Evolutionary conservation across 2,329 filamentous ascomycete species (phyloP).

Genomic region (Trichoderma aggressivum): DNA sequence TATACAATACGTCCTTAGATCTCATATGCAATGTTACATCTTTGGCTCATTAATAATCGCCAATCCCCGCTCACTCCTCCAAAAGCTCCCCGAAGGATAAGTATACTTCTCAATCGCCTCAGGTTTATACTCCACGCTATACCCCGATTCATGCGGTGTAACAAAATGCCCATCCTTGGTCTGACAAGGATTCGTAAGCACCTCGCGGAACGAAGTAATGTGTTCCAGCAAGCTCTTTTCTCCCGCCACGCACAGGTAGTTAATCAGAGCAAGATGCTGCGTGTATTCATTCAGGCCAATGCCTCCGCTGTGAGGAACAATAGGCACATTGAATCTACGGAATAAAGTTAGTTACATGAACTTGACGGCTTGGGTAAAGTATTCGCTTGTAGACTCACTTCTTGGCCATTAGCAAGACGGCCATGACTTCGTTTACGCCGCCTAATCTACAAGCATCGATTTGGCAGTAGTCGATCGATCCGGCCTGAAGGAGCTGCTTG

Average conservation of each 20-base stretch:
- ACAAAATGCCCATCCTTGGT: slow-evolving; percentile 20
- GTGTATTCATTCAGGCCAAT: slow-evolving; percentile 22
- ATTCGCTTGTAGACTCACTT: neutral
- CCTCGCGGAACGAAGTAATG: slow-evolving; percentile 18
- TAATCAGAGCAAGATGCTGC: slow-evolving; percentile 19
- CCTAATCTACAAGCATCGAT: slow-evolving; percentile 86
- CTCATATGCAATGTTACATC: neutral
- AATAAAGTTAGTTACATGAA: neutral
- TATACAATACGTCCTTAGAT: neutral
- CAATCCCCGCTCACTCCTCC: slow-evolving; percentile 19
- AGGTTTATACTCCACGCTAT: slow-evolving; percentile 19
- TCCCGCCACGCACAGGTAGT: slow-evolving; percentile 19
- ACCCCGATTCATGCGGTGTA: slow-evolving; percentile 18
- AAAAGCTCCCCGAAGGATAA: slow-evolving; percentile 18
- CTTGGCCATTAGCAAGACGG: slow-evolving; percentile 69
- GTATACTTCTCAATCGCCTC: slow-evolving; percentile 17
- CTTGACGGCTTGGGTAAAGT: neutral
- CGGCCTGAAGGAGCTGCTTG: slow-evolving; percentile 79
- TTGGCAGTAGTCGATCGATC: slow-evolving; percentile 82
- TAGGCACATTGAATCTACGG: slow-evolving; percentile 18
- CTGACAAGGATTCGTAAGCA: slow-evolving; percentile 5
- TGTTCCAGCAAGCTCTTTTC: slow-evolving; percentile 21
- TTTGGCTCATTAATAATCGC: slow-evolving; percentile 20
- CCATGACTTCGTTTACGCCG: slow-evolving; percentile 85
- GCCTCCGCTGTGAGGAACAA: slow-evolving; percentile 20